Evolutionary conservation across 1,139 yeast species (phyloP), one percentile per base, ranked within the genome.

Genomic region (Saccharomyces hybrid): DNA sequence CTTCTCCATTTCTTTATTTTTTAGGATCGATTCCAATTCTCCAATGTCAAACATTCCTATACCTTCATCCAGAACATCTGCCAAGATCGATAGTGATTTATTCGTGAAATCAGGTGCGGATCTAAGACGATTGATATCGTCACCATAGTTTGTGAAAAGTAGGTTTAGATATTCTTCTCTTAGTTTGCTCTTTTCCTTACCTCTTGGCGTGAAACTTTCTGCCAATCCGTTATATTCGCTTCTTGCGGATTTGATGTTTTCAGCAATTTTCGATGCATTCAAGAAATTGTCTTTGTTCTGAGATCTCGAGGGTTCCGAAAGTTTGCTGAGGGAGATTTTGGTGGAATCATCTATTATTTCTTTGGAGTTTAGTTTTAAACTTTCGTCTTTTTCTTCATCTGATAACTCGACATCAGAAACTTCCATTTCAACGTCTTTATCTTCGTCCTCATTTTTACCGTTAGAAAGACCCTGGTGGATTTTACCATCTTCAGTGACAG

Each of bases 31-130:
- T 56, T 72, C 76, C 60, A 84, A 71, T 12, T 83, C 77, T 42
- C 82, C 86, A 48, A 78, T 77, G 65, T 83, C 88, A 69, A 84
- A 85, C 73, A 85, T 78, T 60, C 83, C 81, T 6, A 81, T 76
- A 12, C 88, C 87, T 52, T 83, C 81, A 64, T 83, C 86, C 57
- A 86, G 74, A 2, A 84, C 77, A 62, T 81, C 82, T 2, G 89
- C 90, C 61, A 86, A 71, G 52, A 83, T 68, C 21, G 80, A 80
- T 59, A 86, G 74, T 19, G 88, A 83, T 61, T 78, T 79, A 50
- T 75, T 78, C 21, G 75, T 75, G 63, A 85, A 85, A 66, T 84
- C 90, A 7, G 86, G 84, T 47, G 83, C 83, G 60, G 77, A 75
- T 69, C 90, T 79, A 60, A 85, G 71, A 58, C 75, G 76, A 66